Conservation (phyloP, 768 basidiomycete genomes). For the Rhizopogon vulgaris region DNA sequence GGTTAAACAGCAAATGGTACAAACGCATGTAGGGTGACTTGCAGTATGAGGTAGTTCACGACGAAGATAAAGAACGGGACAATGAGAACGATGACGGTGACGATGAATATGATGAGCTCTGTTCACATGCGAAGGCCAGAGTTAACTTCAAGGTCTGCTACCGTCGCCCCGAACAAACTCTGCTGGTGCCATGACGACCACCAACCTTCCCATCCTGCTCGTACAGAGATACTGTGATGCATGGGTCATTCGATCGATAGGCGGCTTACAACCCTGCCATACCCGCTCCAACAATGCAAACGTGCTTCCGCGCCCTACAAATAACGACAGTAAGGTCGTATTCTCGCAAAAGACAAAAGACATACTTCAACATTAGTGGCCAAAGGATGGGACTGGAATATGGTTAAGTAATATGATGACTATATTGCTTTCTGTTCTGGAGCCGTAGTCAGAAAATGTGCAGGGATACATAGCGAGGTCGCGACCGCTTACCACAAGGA, state of each 20-base stretch:
- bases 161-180: no score
- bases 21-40: no score
- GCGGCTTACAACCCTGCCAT: slow-evolving; percentile 2
- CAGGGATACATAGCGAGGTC: background rate
- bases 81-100: no score
- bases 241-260: background rate
- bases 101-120: no score
- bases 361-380: background rate
- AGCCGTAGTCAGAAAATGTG: background rate
- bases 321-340: background rate
- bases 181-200: no score
- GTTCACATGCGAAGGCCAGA: no score
- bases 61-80: no score
- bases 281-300: slow-evolving; percentile 1
- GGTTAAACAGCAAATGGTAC: no score
- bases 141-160: no score
- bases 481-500: background rate
- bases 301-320: background rate
- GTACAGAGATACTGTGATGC: background rate
- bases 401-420: background rate
- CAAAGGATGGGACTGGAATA: background rate
- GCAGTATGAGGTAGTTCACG: no score
- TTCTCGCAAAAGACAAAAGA: background rate
- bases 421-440: background rate
- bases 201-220: slow-evolving; percentile 7